phyloP scores from a whole-genome alignment of 2,329 filamentous ascomycete genomes.

The Colletotrichum eleusines region DNA sequence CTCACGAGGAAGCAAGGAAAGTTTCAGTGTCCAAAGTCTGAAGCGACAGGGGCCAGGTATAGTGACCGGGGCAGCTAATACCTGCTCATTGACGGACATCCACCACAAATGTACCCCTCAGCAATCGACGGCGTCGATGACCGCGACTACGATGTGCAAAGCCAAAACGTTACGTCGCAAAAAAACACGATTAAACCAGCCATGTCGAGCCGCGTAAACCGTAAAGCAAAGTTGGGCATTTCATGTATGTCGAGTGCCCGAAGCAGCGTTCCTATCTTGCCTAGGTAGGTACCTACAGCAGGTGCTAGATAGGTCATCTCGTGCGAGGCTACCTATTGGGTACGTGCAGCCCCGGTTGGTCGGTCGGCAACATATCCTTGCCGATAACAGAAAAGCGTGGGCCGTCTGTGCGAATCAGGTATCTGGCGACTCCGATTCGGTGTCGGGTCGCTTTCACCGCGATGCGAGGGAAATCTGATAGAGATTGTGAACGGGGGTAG shows the following conservation, averaged over 20 bases:
- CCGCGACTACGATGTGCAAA: neutral
- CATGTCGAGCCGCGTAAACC: neutral
- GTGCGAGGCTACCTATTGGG: neutral
- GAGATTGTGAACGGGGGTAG: slow-evolving; percentile 16
- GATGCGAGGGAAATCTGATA: neutral
- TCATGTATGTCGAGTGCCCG: neutral
- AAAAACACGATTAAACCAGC: neutral
- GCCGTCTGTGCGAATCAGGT: slow-evolving; percentile 13
- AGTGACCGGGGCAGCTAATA: slow-evolving; percentile 14
- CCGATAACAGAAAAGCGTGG: slow-evolving; percentile 29
- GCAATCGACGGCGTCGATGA: slow-evolving; percentile 1
- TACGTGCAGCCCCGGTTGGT: slow-evolving; percentile 26
- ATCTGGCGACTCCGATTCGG: slow-evolving; percentile 7
- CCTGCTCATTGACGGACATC: slow-evolving; percentile 20
- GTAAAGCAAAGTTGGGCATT: neutral
- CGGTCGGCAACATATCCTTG: slow-evolving; percentile 22
- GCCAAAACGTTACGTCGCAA: too few species aligned
- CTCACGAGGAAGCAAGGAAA: slow-evolving; percentile 36
- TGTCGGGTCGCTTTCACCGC: slow-evolving; percentile 10
- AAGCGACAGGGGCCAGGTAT: slow-evolving; percentile 32
- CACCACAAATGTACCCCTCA: slow-evolving; percentile 10
- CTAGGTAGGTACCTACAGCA: too few species aligned
- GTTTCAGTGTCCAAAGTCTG: slow-evolving; percentile 39
- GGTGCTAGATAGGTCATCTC: too few species aligned
- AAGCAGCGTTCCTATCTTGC: neutral